Percentiles rank a stretch among this genome's conserved stretches.
Evolutionary conservation across 176 grass and related monocot species (phyloP).

Genomic region (Phoenix roebelenii): DNA sequence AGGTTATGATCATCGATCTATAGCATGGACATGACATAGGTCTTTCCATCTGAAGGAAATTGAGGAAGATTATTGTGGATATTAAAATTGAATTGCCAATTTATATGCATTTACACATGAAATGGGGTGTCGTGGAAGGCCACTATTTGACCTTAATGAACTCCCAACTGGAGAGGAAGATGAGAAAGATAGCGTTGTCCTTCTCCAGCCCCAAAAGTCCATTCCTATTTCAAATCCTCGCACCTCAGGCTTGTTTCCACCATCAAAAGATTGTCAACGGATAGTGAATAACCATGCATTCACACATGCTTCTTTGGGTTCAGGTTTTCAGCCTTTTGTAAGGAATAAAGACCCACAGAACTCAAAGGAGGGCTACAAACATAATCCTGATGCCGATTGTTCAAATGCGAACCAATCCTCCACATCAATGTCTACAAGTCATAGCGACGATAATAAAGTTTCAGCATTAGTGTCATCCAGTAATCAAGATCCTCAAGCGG

Average conservation of each 20-base stretch:
- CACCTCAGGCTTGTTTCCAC: conserved; percentile 37
- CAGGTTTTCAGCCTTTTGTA: conserved; percentile 86
- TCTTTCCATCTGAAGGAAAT: no score
- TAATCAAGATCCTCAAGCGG: conserved; percentile 27
- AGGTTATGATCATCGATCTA: no score
- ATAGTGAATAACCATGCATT: conserved; percentile 89
- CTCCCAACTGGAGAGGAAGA: conserved; percentile 70
- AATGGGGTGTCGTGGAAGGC: conserved; percentile 87
- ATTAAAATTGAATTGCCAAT: neutral
- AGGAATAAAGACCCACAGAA: conserved; percentile 44
- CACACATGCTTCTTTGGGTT: conserved; percentile 56
- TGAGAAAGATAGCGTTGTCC: conserved; percentile 30
- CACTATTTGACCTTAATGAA: conserved; percentile 97
- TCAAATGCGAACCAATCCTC: conserved; percentile 26
- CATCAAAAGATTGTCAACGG: conserved; percentile 35
- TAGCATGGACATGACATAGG: no score
- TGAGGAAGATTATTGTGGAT: no score
- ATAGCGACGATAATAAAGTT: conserved; percentile 15
- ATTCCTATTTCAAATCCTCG: conserved; percentile 35
- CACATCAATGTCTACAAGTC: conserved; percentile 22
- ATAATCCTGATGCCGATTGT: conserved; percentile 6
- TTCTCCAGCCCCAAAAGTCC: conserved; percentile 70
- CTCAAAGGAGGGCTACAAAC: conserved; percentile 7
- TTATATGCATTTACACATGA: conserved; percentile 99
- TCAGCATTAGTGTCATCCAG: conserved; percentile 9